Evolutionary conservation across 495 filamentous ascomycete genomes (phyloP), one percentile per base, ranked within the genome.

Genomic region (Talaromyces trachyspermus): DNA sequence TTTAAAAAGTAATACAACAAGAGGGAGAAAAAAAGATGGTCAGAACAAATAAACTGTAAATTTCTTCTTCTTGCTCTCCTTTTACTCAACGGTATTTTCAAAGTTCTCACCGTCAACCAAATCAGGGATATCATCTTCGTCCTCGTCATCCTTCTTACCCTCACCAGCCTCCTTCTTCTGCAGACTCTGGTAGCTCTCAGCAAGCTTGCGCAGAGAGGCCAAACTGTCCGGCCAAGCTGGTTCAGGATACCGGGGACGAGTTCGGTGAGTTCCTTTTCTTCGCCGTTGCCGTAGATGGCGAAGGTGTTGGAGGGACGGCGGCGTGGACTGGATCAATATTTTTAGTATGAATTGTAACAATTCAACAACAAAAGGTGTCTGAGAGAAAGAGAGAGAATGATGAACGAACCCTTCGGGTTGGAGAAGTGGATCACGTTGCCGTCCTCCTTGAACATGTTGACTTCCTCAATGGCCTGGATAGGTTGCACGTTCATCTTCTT

Each of bases 371-470:
- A 33, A 30, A 33, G 9, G 12, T 22, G 12, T 7, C n/a, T 9
- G 6, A 37, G 23, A 32, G 1, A 9, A 12, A 35, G 36, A 25
- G 5, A 2, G 41, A n/a, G 46, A 11, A 20, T 23, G 29, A 53
- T 23, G 40, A 32, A 75, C 76, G 57, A 68, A 97, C 92, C 92
- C 75, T 95, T 96, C 44, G 92, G 92, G 54, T 86, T 86, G 60
- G 87, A 81, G 68, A 98, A 98, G 80, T 98, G 92, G 65, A 98
- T 97, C 68, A 98, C 92, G 70, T 98, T 98, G 59, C 92, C 92
- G 61, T 98, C 92, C 68, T 86, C 84, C 81, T 97, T 98, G 83
- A 97, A 97, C 94, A 97, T 98, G 81, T 98, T 98, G 64, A 98
- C 92, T 76, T 98, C 92, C 81, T 98, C 92, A 58, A 98, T 97